Evolutionary conservation across 2,329 filamentous ascomycete genomes (phyloP).

Genomic region (Penicillium freii): DNA sequence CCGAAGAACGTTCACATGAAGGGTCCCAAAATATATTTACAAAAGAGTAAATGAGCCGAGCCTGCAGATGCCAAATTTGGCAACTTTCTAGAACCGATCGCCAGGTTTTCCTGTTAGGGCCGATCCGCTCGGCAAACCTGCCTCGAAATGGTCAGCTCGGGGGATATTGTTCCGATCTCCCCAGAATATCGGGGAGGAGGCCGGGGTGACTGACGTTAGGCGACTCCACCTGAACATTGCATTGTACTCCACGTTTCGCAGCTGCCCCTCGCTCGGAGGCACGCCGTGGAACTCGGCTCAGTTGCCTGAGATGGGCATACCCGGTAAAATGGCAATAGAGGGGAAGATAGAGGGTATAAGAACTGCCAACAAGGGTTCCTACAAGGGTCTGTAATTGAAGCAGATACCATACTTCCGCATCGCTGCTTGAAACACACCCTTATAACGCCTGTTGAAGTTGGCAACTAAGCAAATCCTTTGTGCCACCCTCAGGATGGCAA

Average conservation of each 20-base stretch:
- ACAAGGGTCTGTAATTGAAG: not conserved
- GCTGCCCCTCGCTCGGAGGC: constrained; percentile 3
- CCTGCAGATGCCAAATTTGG: not conserved
- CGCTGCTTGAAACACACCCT: not conserved
- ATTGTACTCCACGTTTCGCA: constrained; percentile 5
- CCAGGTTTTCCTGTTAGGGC: constrained; percentile 1
- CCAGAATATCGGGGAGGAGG: constrained; percentile 6
- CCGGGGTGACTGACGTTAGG: constrained; percentile 9
- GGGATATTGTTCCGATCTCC: constrained; percentile 10
- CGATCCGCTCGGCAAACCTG: constrained; percentile 12
- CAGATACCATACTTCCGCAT: not conserved
- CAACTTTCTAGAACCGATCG: not conserved
- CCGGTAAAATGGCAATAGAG: constrained; percentile 7
- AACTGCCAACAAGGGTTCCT: not conserved
- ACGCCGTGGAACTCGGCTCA: constrained; percentile 5
- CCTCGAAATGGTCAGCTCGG: constrained; percentile 16
- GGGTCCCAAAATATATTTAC: too few relatives aligned
- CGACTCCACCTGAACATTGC: constrained; percentile 5
- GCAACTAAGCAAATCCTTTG: not conserved
- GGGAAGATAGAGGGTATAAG: constrained; percentile 1
- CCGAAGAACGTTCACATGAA: too few relatives aligned
- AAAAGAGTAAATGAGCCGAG: too few relatives aligned
- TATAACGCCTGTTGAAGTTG: too few relatives aligned
- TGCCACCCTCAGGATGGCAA: constrained; percentile 13
- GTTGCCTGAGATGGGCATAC: not conserved